These are phyloP conservation scores for Kodamaea anthophila DNA, from an alignment of 1,139 yeast genomes.

Conservation along the genomic window DNA sequence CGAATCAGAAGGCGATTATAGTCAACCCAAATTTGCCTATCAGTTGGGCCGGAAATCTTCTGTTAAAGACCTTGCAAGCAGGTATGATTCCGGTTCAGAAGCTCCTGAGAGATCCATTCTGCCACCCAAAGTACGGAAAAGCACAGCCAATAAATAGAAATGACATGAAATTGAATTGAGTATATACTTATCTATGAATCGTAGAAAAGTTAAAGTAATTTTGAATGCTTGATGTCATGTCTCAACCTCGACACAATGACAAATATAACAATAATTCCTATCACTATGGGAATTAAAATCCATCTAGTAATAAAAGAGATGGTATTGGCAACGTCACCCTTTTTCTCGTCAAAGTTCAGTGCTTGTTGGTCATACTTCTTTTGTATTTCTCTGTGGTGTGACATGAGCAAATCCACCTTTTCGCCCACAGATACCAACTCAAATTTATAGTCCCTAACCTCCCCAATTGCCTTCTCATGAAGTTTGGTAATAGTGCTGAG, in stretches of 20 bases:
- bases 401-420: constrained; percentile 40
- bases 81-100: constrained; percentile 22
- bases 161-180: too few relatives aligned
- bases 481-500: constrained; percentile 27
- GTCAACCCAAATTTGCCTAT: constrained; percentile 27
- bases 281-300: constrained; percentile 38
- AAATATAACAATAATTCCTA: constrained; percentile 31
- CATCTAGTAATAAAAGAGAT: constrained; percentile 25
- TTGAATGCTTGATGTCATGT: constrained; percentile 51
- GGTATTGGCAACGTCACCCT: constrained; percentile 12
- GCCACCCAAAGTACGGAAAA: constrained; percentile 9
- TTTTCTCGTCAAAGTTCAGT: constrained; percentile 7
- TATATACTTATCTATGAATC: not conserved
- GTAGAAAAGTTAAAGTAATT: constrained; percentile 30
- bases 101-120: constrained; percentile 12
- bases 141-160: not conserved
- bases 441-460: constrained; percentile 39
- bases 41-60: constrained; percentile 28
- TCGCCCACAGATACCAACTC: constrained; percentile 29
- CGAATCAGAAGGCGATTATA: constrained; percentile 16
- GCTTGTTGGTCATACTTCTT: constrained; percentile 21
- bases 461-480: constrained; percentile 38
- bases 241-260: constrained; percentile 42
- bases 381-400: constrained; percentile 35
- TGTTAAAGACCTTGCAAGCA: constrained; percentile 29